phyloP scores from a whole-genome alignment of 345 rosid genomes.

The Boechera retrofracta region DNA sequence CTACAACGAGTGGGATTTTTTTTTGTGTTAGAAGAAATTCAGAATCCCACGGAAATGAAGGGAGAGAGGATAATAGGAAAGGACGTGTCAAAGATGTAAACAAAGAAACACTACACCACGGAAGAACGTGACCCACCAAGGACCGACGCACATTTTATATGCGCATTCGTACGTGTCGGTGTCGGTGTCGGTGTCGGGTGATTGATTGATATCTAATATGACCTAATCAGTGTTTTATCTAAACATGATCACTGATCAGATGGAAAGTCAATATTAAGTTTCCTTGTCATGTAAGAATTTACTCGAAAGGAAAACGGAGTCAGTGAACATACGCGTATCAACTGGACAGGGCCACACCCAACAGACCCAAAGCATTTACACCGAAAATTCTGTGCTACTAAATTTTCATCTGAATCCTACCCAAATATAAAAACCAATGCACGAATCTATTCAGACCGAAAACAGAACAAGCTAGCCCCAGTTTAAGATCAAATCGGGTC shows the following conservation, averaged over 20 bases:
- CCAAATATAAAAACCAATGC: not conserved
- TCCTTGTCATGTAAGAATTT: constrained; percentile 9
- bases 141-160: constrained; percentile 18
- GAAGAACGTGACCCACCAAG: constrained; percentile 34
- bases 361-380: not conserved
- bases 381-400: not conserved
- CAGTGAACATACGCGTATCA: not conserved
- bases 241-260: constrained; percentile 27
- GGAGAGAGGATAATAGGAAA: constrained; percentile 3
- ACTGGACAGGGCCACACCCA: not conserved
- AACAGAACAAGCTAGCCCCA: no score
- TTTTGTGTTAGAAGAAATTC: constrained; percentile 15
- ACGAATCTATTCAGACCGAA: no score
- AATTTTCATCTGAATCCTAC: not conserved
- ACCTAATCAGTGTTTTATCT: constrained; percentile 25
- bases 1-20: constrained; percentile 7
- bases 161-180: constrained; percentile 25
- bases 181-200: constrained; percentile 17
- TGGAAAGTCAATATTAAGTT: constrained; percentile 7
- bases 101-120: constrained; percentile 26
- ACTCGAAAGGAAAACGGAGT: not conserved
- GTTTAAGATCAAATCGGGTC: not conserved
- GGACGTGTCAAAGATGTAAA: constrained; percentile 38
- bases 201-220: constrained; percentile 7
- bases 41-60: constrained; percentile 42